Base-by-base conservation (phyloP, 352 stramenopile species). In the Phytophthora quininea region DNA sequence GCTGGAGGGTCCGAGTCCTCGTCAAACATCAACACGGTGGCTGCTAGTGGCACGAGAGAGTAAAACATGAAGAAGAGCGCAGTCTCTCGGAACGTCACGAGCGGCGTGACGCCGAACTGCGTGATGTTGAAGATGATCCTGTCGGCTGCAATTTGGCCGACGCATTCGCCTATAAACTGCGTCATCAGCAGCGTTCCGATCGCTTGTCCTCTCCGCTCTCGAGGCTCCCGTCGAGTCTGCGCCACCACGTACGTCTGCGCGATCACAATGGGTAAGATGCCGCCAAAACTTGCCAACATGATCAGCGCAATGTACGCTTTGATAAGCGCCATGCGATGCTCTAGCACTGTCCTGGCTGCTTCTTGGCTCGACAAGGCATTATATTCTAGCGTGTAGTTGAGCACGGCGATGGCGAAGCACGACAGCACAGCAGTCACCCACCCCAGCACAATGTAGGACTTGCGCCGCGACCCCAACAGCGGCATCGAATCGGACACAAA, bases 321-420 rank as follows among this genome's bases (percentile, higher is more conserved):
- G n/a, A 87, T 76, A 19, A 85, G 47, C 2, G 54, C 68, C 4
- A 52, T 50, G 4, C 79, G 77, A 5, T 73, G 38, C 12, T 62
- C 24, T 3, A 61, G 19, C 4, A 63, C 65, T 8, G 65, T 58
- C 6, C 69, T 61, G 14, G 60, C 58, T n/a, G 72, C 62, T n/a
- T 29, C 58, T 40, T 50, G 33, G 30, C 59, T 59, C 9, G 72
- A 66, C 37, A 75, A 46, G 1, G 63, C 60, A 40, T 74, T 72
- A 42, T 84, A 86, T 37, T 87, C 74, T 33, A 87, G 73, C 0
- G 73, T 69, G 62, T 86, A 86, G 57, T 83, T 86, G 30, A 89
- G 73, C 51, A 88, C 62, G 1, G 82, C 72, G 31, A 91, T 79
- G 1, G 54, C 64, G 47, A 91, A 91, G 37, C 82, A 78, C 10